Base-by-base conservation (phyloP, 257 asterid genomes). In the Capsicum pubescens region DNA sequence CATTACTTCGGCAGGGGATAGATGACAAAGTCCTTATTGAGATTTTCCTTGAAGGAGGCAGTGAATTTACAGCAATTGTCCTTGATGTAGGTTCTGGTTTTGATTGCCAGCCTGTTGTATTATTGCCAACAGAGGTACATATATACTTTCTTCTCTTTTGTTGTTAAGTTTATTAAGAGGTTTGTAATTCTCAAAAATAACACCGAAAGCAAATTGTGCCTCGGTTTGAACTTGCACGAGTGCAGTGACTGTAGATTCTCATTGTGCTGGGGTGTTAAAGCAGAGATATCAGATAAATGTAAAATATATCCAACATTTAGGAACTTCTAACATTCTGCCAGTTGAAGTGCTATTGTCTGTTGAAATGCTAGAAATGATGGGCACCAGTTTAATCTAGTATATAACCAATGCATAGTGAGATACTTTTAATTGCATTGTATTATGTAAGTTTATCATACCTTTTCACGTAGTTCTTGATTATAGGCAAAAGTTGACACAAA, bases 21-120 rank as follows among this genome's bases (percentile, higher is more conserved):
- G 98, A 94, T 90, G 97, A 94, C 89, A 91, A 86, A 85, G 95
- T 94, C 86, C 81, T 94, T 36, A 82, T 94, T 81, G 98, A 94
- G 86, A 84, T 91, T 86, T 94, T 94, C 88, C 94, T 94, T 83
- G 97, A 94, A 92, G 97, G 97, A 80, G 98, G 98, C 79, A 82
- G 91, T 85, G 98, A 94, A 87, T 94, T 94, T 88, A 94, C 98
- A 46, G 92, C 98, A 63, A 93, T 94, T 61, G 91, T 94, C 82
- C 94, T 94, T 72, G 98, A 94, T 66, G 97, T 93, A 78, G 93
- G 95, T 85, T 92, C 97, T 77, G 92, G 92, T 86, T 80, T 85
- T 56, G 87, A 88, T 79, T 86, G 91, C 90, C 93, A 87, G 72
- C 98, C 98, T 57, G 93, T 94, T 86, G 97, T 94, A 82, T 86